Conservation (phyloP, 768 basidiomycete genomes). For the Amanita fuliginea region DNA sequence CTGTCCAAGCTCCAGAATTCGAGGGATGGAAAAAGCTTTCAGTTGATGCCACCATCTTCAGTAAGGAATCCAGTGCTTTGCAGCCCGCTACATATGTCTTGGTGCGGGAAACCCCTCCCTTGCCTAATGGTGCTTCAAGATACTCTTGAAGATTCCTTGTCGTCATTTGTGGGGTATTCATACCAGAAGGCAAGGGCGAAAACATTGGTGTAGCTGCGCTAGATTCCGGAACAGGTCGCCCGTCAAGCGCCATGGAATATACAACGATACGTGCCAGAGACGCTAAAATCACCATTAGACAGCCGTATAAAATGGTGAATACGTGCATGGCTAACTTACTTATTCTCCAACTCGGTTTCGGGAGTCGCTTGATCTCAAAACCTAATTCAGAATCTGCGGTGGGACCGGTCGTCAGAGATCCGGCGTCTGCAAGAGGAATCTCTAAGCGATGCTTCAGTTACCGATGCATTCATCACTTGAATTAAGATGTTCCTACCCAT, state of each 20-base stretch:
- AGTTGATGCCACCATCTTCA: constrained; percentile 72
- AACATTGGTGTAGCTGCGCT: constrained; percentile 61
- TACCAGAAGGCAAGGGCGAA: constrained; percentile 58
- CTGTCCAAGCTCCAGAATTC: constrained; percentile 77
- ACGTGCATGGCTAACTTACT: constrained; percentile 27
- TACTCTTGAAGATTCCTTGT: constrained; percentile 41
- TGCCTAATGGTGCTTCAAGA: constrained; percentile 47
- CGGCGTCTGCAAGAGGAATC: constrained; percentile 62
- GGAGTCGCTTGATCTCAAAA: constrained; percentile 64
- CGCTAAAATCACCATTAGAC: constrained; percentile 25
- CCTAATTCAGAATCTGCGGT: constrained; percentile 63
- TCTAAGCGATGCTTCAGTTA: constrained; percentile 26
- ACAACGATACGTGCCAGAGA: constrained; percentile 80
- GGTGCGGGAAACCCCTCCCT: constrained; percentile 25
- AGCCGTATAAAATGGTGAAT: constrained; percentile 9
- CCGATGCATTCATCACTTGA: neutral
- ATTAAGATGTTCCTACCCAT: constrained; percentile 44
- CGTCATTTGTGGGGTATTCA: constrained; percentile 43
- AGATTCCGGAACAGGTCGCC: constrained; percentile 44
- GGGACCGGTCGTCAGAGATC: constrained; percentile 66
- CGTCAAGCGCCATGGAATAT: constrained; percentile 75
- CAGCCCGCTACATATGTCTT: constrained; percentile 72
- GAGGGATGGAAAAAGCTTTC: constrained; percentile 90
- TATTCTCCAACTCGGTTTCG: constrained; percentile 66
- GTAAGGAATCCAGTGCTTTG: constrained; percentile 78